Evolutionary conservation across 805 yeast genomes (phyloP), one percentile per base, ranked within the genome.

Genomic region (Zygoascus biomembranicola): DNA sequence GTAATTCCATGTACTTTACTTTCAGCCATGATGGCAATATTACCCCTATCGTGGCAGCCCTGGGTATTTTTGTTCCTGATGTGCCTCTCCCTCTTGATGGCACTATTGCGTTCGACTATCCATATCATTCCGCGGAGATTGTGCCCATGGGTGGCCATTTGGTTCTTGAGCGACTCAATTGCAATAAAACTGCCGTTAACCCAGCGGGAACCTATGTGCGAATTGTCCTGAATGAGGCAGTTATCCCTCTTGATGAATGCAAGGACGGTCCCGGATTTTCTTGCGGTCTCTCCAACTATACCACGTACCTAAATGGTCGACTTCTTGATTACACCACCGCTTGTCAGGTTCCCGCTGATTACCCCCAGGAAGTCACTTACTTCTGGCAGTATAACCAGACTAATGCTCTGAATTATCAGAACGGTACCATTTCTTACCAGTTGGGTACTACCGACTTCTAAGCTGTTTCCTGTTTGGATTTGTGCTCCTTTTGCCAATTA

Each of bases 21-120:
- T 80, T 80, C 63, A 67, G 76, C 18, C 85, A 81, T 65, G 85
- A 81, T 63, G 76, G 80, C 42, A 82, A 81, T 59, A 67, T 80
- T 46, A 76, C 76, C 54, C 68, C 74, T n/a, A 72, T 75, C 59
- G 71, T 76, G 47, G 67, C 80, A 23, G 75, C 80, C 3, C 63
- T 79, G 23, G 83, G 82, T 1, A 56, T 81, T 43, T 66, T 74
- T 23, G 65, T 64, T 44, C 74, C 77, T 8, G 70, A 64, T 18
- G 60, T 67, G 35, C 69, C 69, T 52, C 66, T 82, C 57, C 74
- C 79, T 6, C 61, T 69, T 20, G 75, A 75, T 57, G 52, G 49
- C 42, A 14, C 56, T 14, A 70, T 78, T 47, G 73, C 73, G 8
- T 79, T 79, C 67, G 68, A 74, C 53, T 67, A 73, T 14, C 67